Evolutionary conservation across 164 flowering plant species (phyloP), one percentile per base, ranked within the genome.

Genomic region (Liriodendron chinense): DNA sequence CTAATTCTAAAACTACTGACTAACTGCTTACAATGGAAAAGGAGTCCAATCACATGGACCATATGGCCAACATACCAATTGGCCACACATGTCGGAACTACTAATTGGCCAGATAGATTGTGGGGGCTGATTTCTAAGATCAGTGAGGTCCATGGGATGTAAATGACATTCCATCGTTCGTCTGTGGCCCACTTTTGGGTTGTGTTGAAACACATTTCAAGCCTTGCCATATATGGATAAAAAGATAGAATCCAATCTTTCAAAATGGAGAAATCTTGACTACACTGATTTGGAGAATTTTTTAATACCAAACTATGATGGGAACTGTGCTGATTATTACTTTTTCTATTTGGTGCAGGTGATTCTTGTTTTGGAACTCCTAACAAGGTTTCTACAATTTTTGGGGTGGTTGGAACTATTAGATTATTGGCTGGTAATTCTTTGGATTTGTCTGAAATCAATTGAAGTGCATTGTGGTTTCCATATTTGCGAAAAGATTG

Each of bases 391-490:
- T 83, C 87, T 70, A 85, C 81, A 22, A 84, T 94, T 68, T 91
- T 82, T 85, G 98, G 97, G 3, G 88, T 94, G 28, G 93, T 76
- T 72, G 97, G 97, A 81, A 91, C 93, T 65, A 92, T 94, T 72
- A 86, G 92, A 81, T 75, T 92, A 74, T 87, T 94, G 20, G 92
- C 92, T 81, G 97, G 98, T 92, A 87, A 28, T 10, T 23, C 23
- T 75, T 43, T 47, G 0, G 25, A 16, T 50, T 7, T 25, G 18
- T 3, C 25, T 25, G 20, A 26, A 24, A 13, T 28, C 68, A 20
- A 56, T 64, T 34, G 26, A 24, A 66, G 25, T 61, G 22, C 18
- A 21, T 47, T 28, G 7, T 20, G 43, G 12, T 21, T 6, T 22
- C 9, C 48, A 73, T 59, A 12, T 50, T 47, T 9, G 18, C 43